These are phyloP conservation scores for Carpinus viminea DNA, from an alignment of 306 rosid species.

Conservation along the genomic window DNA sequence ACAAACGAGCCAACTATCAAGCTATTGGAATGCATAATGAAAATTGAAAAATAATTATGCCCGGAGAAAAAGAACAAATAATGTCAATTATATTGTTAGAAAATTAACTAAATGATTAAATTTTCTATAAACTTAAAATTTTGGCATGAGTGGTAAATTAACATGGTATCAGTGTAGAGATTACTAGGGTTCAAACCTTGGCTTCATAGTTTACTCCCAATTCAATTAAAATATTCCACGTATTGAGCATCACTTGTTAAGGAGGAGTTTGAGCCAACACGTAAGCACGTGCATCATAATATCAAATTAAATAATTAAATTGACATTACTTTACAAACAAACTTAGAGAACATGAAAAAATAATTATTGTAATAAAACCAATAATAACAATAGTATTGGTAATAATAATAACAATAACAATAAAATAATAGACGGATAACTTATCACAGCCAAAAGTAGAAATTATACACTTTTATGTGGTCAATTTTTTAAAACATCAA, in stretches of 20 bases:
- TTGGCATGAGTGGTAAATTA: too few species aligned
- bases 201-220: too few species aligned
- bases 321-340: neutral
- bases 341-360: neutral
- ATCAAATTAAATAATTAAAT: too few species aligned
- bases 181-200: too few species aligned
- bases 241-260: too few species aligned
- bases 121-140: too few species aligned
- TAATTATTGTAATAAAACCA: too few species aligned
- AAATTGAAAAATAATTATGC: constrained; percentile 7
- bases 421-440: neutral
- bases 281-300: too few species aligned
- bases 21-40: neutral
- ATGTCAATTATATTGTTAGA: neutral
- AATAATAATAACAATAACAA: neutral
- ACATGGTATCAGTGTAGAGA: too few species aligned
- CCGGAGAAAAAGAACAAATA: constrained; percentile 2
- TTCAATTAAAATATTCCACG: too few species aligned
- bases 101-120: too few species aligned
- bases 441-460: constrained; percentile 2
- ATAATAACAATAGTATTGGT: neutral
- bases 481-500: neutral
- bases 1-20: neutral
- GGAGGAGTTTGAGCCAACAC: too few species aligned
- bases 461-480: neutral